These are phyloP conservation scores for Phoenix dactylifera DNA, from an alignment of 176 grass and related monocot genomes.

Conservation along the genomic window DNA sequence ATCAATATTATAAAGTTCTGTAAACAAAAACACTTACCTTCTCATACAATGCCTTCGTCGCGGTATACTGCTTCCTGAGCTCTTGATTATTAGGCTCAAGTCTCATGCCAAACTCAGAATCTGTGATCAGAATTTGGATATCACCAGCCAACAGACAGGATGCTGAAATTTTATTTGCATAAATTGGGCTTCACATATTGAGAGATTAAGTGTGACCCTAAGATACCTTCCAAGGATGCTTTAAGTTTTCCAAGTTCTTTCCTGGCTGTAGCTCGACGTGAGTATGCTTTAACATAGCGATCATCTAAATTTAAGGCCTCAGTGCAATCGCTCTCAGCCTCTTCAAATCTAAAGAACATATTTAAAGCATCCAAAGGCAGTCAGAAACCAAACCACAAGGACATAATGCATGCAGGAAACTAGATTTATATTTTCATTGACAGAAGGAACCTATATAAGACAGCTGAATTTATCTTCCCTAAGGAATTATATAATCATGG, in stretches of 20 bases:
- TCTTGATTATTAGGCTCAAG: slow-evolving; percentile 82
- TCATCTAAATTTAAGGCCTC: slow-evolving; percentile 89
- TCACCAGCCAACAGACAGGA: neutral
- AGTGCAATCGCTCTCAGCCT: slow-evolving; percentile 73
- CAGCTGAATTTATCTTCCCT: no score
- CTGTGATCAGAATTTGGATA: slow-evolving; percentile 28
- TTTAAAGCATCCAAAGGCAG: neutral
- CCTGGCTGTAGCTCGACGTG: slow-evolving; percentile 71
- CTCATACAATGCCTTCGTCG: slow-evolving; percentile 56
- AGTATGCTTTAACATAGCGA: slow-evolving; percentile 92
- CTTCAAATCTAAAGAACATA: slow-evolving; percentile 50
- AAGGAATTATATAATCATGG: no score
- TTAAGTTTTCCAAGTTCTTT: slow-evolving; percentile 76
- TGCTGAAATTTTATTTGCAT: neutral
- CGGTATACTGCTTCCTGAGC: slow-evolving; percentile 83
- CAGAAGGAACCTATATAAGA: no score
- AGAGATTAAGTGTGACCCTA: neutral
- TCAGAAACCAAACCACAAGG: no score
- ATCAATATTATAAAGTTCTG: no score
- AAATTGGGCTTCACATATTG: neutral
- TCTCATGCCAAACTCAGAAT: slow-evolving; percentile 83
- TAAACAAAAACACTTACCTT: slow-evolving; percentile 33
- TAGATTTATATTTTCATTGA: no score
- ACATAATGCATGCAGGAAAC: no score
- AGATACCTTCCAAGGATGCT: slow-evolving; percentile 70